Conservation (phyloP, 2,329 filamentous ascomycete genomes). For the Neurospora sp. region DNA sequence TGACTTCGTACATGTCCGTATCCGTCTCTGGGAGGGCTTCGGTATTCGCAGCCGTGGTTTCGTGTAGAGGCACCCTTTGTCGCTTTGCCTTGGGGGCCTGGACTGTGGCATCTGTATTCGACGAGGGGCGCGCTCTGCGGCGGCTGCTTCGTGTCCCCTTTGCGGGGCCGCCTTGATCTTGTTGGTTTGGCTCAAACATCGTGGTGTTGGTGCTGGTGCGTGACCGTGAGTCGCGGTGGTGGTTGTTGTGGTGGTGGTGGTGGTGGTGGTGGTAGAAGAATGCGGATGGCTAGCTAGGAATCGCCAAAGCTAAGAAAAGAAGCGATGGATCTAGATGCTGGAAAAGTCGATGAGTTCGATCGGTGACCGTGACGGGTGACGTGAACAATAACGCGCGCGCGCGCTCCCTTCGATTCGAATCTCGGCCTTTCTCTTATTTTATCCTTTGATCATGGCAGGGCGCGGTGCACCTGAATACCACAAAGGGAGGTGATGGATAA, state of each 20-base stretch:
- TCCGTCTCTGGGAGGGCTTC: conserved; percentile 42
- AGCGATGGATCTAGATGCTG: not conserved
- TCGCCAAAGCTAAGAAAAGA: not conserved
- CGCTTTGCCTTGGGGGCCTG: conserved; percentile 56
- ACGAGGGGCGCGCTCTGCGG: conserved; percentile 49
- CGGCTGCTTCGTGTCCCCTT: conserved; percentile 47
- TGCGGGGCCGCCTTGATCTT: conserved; percentile 39
- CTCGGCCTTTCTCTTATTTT: not conserved
- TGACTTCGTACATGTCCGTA: conserved; percentile 48
- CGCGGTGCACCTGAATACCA: not conserved
- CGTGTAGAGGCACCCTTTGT: conserved; percentile 46
- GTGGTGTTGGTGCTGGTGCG: not conserved
- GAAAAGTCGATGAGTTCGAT: not conserved
- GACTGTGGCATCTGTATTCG: conserved; percentile 38
- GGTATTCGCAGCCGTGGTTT: conserved; percentile 46
- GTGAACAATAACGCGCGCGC: not conserved
- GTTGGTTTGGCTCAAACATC: conserved; percentile 51
- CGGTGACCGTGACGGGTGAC: not conserved
- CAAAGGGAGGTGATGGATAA: not conserved
- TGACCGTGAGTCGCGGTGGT: not conserved
- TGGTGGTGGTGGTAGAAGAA: not conserved
- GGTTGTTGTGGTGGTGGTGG: not conserved
- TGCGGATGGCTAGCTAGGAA: not conserved
- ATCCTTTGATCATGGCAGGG: not conserved
- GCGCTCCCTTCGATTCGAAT: not conserved